Conservation (phyloP, 257 asterid genomes). For the Plantago elongata region DNA sequence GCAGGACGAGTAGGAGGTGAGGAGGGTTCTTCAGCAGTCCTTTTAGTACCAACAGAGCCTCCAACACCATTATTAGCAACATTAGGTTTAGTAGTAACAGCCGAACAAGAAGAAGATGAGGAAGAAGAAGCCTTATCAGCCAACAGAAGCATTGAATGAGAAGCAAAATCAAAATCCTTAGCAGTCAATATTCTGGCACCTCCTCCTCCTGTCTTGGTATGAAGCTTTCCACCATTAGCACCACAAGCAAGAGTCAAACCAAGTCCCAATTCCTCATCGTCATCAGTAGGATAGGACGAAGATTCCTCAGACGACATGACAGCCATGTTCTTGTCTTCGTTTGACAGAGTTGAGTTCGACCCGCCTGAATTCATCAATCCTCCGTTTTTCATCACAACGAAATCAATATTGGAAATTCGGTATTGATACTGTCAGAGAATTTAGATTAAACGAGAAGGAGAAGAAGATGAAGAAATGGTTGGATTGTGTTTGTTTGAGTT, state of each 20-base stretch:
- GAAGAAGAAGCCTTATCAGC: conserved; percentile 38
- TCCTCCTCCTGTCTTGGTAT: conserved; percentile 1
- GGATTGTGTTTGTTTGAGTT: too few species aligned
- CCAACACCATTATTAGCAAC: conserved; percentile 33
- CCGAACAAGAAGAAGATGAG: conserved; percentile 54
- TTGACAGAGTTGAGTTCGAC: conserved; percentile 33
- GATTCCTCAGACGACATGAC: conserved; percentile 44
- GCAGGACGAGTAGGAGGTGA: conserved; percentile 71
- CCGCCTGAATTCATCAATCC: conserved; percentile 27
- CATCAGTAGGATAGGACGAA: conserved; percentile 53
- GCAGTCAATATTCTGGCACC: conserved; percentile 52
- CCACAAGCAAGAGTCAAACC: conserved; percentile 46
- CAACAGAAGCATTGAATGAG: conserved; percentile 16
- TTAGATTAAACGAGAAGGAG: too few species aligned
- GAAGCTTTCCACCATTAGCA: conserved; percentile 24
- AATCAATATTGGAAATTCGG: too few species aligned
- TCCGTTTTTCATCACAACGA: conserved; percentile 26
- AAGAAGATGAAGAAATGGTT: too few species aligned
- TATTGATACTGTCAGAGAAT: too few species aligned
- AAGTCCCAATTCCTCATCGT: conserved; percentile 61
- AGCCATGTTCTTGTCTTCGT: conserved; percentile 27
- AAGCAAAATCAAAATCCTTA: conserved; percentile 38
- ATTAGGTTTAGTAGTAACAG: conserved; percentile 40
- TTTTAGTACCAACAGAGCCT: conserved; percentile 40
- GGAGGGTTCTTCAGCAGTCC: conserved; percentile 71